Evolutionary conservation across 2,329 filamentous ascomycete species (phyloP).

Genomic region (Neurospora crassa): DNA sequence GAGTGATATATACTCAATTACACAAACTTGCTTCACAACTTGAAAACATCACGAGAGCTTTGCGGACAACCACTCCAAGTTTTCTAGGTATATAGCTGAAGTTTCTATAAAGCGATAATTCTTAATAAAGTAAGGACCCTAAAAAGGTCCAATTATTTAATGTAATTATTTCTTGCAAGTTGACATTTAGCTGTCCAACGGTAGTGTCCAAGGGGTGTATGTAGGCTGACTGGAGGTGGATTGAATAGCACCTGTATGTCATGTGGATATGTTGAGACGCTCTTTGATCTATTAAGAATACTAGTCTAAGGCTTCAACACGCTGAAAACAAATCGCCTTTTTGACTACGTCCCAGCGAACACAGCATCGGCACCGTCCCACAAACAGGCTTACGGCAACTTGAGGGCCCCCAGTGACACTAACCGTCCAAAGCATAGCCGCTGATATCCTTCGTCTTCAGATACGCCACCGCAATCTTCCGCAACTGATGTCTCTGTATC

Average conservation of each 20-base stretch:
- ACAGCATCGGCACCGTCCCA: background rate
- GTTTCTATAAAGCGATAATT: fast-evolving
- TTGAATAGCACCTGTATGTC: background rate
- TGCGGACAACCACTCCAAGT: background rate
- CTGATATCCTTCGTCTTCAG: background rate
- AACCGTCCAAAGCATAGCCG: background rate
- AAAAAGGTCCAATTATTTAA: fast-evolving
- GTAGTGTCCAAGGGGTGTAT: background rate
- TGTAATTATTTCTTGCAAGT: background rate
- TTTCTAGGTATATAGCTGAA: background rate
- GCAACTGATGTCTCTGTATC: background rate
- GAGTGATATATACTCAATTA: fast-evolving
- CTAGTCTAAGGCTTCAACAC: background rate
- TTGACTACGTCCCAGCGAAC: background rate
- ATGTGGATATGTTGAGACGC: background rate
- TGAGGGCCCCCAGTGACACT: background rate
- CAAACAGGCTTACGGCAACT: background rate
- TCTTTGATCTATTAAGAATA: background rate
- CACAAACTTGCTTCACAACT: background rate
- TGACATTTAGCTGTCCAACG: background rate
- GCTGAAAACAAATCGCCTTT: background rate
- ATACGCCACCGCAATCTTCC: background rate
- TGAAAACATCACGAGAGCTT: background rate
- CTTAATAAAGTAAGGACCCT: fast-evolving
- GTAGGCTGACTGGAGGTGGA: background rate